Conservation (phyloP, 2,329 filamentous ascomycete genomes). For the Sporothrix mexicana region DNA sequence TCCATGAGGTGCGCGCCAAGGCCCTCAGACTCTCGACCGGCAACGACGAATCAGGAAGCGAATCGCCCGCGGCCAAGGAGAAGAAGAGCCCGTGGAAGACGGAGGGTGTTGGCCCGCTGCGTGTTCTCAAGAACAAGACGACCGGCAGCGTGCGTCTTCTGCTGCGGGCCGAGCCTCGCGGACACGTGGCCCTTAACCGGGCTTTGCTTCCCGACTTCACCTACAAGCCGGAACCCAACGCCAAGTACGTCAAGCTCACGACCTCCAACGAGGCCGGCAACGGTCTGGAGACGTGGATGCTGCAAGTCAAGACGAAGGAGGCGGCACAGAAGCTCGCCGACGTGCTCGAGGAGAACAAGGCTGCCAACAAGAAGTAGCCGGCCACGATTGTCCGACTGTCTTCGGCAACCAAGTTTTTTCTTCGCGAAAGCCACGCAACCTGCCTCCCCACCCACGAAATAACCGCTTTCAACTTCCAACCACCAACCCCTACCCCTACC, state of each 20-base stretch:
- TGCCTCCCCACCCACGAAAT: too few relatives aligned
- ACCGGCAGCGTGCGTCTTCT: slow-evolving; percentile 71
- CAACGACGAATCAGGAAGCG: slow-evolving; percentile 52
- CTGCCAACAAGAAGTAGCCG: slow-evolving; percentile 59
- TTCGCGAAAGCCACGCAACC: not conserved
- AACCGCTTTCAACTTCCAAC: not conserved
- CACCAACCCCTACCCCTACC: not conserved
- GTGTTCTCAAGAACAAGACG: slow-evolving; percentile 74
- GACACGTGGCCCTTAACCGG: slow-evolving; percentile 75
- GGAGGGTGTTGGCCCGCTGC: slow-evolving; percentile 73
- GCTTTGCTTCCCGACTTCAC: slow-evolving; percentile 63
- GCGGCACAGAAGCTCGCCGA: slow-evolving; percentile 60
- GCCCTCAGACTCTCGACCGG: slow-evolving; percentile 65
- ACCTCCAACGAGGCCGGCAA: slow-evolving; percentile 63
- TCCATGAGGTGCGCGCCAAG: slow-evolving; percentile 75
- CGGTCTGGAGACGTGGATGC: slow-evolving; percentile 70
- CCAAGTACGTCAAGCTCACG: slow-evolving; percentile 65
- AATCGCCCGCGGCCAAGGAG: slow-evolving; percentile 49
- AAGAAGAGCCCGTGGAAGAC: slow-evolving; percentile 68
- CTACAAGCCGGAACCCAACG: slow-evolving; percentile 63
- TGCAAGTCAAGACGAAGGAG: slow-evolving; percentile 71
- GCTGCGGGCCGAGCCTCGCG: slow-evolving; percentile 75
- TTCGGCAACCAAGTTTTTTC: too few relatives aligned
- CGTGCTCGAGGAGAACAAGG: slow-evolving; percentile 60
- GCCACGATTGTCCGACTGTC: not conserved